Evolutionary conservation across 2,329 filamentous ascomycete species (phyloP), one percentile per base, ranked within the genome.

Genomic region (Pezicula neosporulosa): DNA sequence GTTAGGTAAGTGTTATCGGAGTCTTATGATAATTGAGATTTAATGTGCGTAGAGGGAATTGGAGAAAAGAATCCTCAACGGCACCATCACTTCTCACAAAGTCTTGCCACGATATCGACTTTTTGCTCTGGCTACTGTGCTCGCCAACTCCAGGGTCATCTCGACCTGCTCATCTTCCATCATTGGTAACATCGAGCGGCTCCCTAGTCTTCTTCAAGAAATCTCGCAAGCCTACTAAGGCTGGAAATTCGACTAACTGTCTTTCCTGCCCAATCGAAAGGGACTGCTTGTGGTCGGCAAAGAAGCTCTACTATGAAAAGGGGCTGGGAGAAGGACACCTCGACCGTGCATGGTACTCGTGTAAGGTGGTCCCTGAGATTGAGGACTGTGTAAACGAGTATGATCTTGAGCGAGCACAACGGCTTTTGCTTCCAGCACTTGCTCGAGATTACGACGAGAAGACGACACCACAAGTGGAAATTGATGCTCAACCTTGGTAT

Each of bases 31-130:
- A 18, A 42, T 6, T 42, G 16, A 42, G 12, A 42, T 13, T 9
- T 33, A 33, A 33, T 33, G 30, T 33, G 1, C 4, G 7, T 35
- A 42, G 88, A 37, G 92, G 92, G 15, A 96, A 96, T 70, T 97
- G 92, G 93, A 82, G 92, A 6, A 87, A 88, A 53, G 82, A 89
- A 56, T 84, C 82, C 1, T 84, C 73, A 6, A 84, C 78, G n/a
- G 90, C 79, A 33, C 91, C 84, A 10, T 91, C 87, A 2, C 75
- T 97, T 2, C 76, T 97, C 24, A 96, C 92, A 9, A 97, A 97
- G 70, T 93, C 89, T 55, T 96, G 92, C 60, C 93, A 97, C 63
- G 93, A 97, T 61, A 87, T 97, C 45, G 93, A 97, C 65, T 83
- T 96, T 53, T 72, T 97, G 6, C 75, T 96, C 19, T 97, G 93